Percentiles rank a stretch among this genome's conserved stretches.
These are phyloP conservation scores for Termitomyces sp. DNA, from an alignment of 768 basidiomycete genomes.

Conservation along the genomic window DNA sequence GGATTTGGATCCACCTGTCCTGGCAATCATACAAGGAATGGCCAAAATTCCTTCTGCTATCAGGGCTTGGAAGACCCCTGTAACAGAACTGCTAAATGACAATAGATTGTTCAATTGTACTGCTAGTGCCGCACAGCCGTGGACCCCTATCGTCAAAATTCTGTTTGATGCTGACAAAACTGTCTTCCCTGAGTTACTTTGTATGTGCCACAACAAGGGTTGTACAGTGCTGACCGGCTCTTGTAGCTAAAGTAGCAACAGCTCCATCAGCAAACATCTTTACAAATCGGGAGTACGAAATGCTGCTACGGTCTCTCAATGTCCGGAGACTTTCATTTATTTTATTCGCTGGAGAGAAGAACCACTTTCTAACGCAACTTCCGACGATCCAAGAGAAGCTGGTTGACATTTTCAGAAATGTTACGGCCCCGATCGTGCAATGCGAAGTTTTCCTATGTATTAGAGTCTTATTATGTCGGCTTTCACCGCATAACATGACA, in stretches of 20 bases:
- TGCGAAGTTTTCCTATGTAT: constrained; percentile 95
- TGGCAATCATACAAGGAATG: constrained; percentile 75
- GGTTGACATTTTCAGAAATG: constrained; percentile 84
- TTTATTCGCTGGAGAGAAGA: constrained; percentile 84
- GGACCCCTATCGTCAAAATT: constrained; percentile 74
- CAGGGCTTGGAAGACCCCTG: constrained; percentile 80
- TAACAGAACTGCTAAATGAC: constrained; percentile 81
- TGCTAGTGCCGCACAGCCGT: constrained; percentile 49
- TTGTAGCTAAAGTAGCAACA: constrained; percentile 68
- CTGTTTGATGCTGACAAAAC: constrained; percentile 86
- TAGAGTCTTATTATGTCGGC: constrained; percentile 82
- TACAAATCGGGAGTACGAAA: constrained; percentile 92
- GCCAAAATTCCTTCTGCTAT: constrained; percentile 67
- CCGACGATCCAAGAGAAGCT: constrained; percentile 96
- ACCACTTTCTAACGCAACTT: constrained; percentile 84
- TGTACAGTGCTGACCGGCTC: not conserved
- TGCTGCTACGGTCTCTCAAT: constrained; percentile 78
- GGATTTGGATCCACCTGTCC: constrained; percentile 65
- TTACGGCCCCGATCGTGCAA: constrained; percentile 78
- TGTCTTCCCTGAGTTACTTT: constrained; percentile 76
- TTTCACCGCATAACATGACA: constrained; percentile 85
- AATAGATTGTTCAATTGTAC: constrained; percentile 79
- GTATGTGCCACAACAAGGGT: constrained; percentile 37
- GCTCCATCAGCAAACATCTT: constrained; percentile 95
- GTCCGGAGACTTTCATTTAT: constrained; percentile 84